phyloP scores from a whole-genome alignment of 305 asterid genomes.

The Solanum chacoense region DNA sequence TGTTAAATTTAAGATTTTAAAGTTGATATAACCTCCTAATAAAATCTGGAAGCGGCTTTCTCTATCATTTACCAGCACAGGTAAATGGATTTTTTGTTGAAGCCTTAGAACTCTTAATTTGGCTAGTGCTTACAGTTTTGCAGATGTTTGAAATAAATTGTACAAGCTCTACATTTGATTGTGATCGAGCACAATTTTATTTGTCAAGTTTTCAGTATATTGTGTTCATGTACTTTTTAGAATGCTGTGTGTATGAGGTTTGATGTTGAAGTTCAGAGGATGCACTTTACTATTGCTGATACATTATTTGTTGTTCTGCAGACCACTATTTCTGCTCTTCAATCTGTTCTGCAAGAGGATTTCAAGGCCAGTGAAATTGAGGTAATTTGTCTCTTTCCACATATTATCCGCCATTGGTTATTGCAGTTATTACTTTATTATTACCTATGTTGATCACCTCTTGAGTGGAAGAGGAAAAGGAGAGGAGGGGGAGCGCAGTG shows the following conservation, averaged over 20 bases:
- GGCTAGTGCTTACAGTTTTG: neutral
- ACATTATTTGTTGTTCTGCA: constrained; percentile 17
- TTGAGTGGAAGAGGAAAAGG: neutral
- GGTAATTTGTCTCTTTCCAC: constrained; percentile 32
- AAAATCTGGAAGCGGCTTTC: neutral
- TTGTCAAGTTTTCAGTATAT: neutral
- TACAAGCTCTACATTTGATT: neutral
- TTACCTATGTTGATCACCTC: neutral
- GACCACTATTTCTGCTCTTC: constrained; percentile 94
- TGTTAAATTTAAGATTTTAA: neutral
- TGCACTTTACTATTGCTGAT: neutral
- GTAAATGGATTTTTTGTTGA: neutral
- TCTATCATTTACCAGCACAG: neutral
- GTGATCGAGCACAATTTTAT: neutral
- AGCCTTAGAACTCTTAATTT: neutral
- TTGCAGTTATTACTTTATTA: neutral
- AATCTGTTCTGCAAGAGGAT: constrained; percentile 96
- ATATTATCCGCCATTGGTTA: neutral
- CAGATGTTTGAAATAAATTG: neutral
- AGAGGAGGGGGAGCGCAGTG: neutral
- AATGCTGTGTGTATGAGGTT: neutral
- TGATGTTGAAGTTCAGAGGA: neutral
- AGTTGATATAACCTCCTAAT: neutral
- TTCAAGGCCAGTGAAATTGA: constrained; percentile 97
- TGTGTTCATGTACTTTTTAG: neutral